Evolutionary conservation across 2,329 filamentous ascomycete species (phyloP).

Genomic region (Penicillium crustosum): DNA sequence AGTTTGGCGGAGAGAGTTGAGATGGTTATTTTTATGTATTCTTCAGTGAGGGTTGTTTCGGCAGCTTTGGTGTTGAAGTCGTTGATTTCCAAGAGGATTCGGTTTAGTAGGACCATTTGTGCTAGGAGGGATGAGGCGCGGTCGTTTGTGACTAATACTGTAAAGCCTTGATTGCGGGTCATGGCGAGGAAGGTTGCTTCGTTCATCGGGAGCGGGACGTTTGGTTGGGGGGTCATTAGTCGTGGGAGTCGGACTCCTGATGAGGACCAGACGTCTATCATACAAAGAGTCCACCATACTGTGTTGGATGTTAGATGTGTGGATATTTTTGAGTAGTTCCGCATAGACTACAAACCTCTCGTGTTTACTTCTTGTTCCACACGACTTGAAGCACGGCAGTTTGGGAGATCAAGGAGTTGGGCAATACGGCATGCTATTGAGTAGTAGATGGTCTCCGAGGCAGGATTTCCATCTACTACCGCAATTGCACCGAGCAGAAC

Average conservation of each 20-base stretch:
- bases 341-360: conserved; percentile 10
- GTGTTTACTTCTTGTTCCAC: conserved; percentile 41
- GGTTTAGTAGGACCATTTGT: conserved; percentile 43
- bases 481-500: conserved; percentile 42
- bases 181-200: conserved; percentile 35
- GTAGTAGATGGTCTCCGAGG: conserved; percentile 41
- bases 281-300: conserved; percentile 45
- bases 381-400: conserved; percentile 25
- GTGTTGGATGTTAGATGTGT: conserved; percentile 7
- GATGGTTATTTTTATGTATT: conserved; percentile 22
- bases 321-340: not conserved
- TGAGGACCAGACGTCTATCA: conserved; percentile 46
- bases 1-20: conserved; percentile 35
- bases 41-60: conserved; percentile 23
- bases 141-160: conserved; percentile 1
- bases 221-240: conserved; percentile 27
- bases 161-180: conserved; percentile 3
- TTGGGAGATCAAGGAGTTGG: conserved; percentile 39
- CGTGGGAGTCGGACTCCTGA: conserved; percentile 38
- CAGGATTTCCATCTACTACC: conserved; percentile 36
- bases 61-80: conserved; percentile 40
- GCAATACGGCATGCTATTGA: conserved; percentile 40
- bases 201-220: conserved; percentile 39
- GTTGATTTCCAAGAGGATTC: conserved; percentile 44
- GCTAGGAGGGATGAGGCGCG: conserved; percentile 32